Evolutionary conservation across 768 basidiomycete species (phyloP).

Genomic region (Kwoniella newhampshirensis): DNA sequence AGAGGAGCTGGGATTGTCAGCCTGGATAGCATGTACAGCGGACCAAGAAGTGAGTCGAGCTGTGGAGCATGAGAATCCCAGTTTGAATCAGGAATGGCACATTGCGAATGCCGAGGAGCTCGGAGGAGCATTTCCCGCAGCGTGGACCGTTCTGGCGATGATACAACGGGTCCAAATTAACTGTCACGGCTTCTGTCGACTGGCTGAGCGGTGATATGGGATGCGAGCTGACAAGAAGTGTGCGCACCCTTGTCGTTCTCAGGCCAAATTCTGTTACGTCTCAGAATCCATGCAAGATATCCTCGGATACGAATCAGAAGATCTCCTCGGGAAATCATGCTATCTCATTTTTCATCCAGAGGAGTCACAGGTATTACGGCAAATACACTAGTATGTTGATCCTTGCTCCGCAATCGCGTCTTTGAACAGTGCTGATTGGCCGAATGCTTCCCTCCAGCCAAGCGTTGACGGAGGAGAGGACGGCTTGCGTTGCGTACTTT

Average conservation of each 20-base stretch:
- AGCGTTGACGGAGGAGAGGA: constrained; percentile 27
- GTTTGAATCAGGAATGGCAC: not conserved
- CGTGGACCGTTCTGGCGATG: not conserved
- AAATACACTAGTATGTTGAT: constrained; percentile 40
- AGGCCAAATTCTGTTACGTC: constrained; percentile 30
- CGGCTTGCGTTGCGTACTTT: constrained; percentile 35
- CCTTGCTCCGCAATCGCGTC: too few species aligned
- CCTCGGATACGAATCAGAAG: constrained; percentile 35
- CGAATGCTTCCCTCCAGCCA: constrained; percentile 15
- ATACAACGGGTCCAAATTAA: too few species aligned
- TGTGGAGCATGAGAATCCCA: not conserved
- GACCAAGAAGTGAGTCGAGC: constrained; percentile 16
- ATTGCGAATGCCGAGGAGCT: not conserved
- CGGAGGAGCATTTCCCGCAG: constrained; percentile 4
- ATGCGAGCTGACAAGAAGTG: not conserved
- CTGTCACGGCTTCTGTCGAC: too few species aligned
- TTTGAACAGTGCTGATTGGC: too few species aligned
- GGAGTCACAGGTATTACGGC: constrained; percentile 27
- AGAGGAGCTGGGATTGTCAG: constrained; percentile 18
- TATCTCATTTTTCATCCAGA: constrained; percentile 43
- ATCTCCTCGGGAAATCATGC: constrained; percentile 30
- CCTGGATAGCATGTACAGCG: constrained; percentile 18
- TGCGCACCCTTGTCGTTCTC: not conserved
- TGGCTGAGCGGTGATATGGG: constrained; percentile 3
- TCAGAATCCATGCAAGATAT: constrained; percentile 44